Base-by-base conservation (phyloP, 2,329 filamentous ascomycete species). In the Calcarisporium arbuscula region DNA sequence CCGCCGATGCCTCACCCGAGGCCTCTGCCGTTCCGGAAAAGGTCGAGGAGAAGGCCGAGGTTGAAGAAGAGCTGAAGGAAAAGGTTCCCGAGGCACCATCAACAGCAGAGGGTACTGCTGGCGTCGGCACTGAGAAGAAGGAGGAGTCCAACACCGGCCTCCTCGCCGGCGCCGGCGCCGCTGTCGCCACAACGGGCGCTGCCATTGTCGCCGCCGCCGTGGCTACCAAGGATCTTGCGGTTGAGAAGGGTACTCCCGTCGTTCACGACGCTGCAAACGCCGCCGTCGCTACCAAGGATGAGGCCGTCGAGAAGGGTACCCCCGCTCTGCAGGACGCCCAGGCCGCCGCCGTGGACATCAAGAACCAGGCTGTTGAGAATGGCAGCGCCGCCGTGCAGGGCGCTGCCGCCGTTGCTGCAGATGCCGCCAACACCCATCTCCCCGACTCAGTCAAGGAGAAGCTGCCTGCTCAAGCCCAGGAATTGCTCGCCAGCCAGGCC, bases 51-150 rank as follows among this genome's bases (percentile, higher is more conserved):
- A 88, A 88, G 73, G 75, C 73, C 38, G 67, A 71, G 38, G 69
- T 87, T 5, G 83, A 88, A 64, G 65, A 76, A 26, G 82, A 87
- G 62, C 70, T 87, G 34, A 72, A 82, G 57, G 64, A 70, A 9
- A 82, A 80, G 60, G 75, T 87, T 9, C 68, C 76, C 20, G 68
- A 77, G 51, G 72, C 69, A 17, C 72, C 69, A 28, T 64, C 70
- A 9, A 76, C 76, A 8, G 70, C 76, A 1, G 73, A 76, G 47
- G 74, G 72, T 28, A 70, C 67, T 22, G 61, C 68, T 36, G 71
- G 65, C 29, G 56, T 68, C 44, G 68, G 65, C 26, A 71, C 72
- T 28, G 65, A 70, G 32, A 76, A 77, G 53, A 63, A 65, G 8
- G 70, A 73, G 51, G 56, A 58, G 19, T 32, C 34, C 7, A 36